Base-by-base conservation (phyloP, 768 basidiomycete genomes). In the Mrakia hoshinonis region DNA sequence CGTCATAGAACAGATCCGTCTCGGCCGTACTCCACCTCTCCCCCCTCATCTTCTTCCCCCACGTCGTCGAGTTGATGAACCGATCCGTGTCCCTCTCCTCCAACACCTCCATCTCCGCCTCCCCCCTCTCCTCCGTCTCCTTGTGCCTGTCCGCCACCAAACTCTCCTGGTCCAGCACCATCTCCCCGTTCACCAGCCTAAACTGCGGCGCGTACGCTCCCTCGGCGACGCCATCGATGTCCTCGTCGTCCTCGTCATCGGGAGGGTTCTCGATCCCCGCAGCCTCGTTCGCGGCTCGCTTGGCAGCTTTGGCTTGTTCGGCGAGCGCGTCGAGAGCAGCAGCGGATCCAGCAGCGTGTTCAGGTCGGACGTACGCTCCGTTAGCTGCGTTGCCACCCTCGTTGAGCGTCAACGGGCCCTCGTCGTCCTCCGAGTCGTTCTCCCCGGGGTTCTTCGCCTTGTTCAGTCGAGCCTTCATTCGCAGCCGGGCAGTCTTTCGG, bases 21-120 rank as follows among this genome's bases (percentile, higher is more conserved):
- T 94, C 92, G 73, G 89, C 89, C n/a, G 85, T 85, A 77, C 86
- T 88, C 92, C 93, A 95, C 24, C 91, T 86, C 20, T 88, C 87
- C 12, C 89, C 89, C n/a, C 87, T 85, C 70, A 85, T 86, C 72
- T 88, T 87, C 79, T 78, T 91, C 48, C 69, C 49, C 70, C 70
- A 92, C 1, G 89, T 87, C 29, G 84, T 85, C 24, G 89, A 89
- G 78, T 93, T 95, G 68, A 91, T 85, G 76, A 94, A 93, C 75
- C 86, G 84, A 75, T 93, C 92, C 0, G 87, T 89, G 34, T 84
- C 83, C 1, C 88, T 87, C 61, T 90, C 89, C 48, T 77, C 77
- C 34, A 77, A 51, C 51, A 77, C 68, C 29, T 78, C 77, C 52
- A 83, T 83, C 75, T 87, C 89, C 34, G 84, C 83, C 65, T 81